phyloP scores from a whole-genome alignment of 768 basidiomycete species.

The Tricholoma terreum region DNA sequence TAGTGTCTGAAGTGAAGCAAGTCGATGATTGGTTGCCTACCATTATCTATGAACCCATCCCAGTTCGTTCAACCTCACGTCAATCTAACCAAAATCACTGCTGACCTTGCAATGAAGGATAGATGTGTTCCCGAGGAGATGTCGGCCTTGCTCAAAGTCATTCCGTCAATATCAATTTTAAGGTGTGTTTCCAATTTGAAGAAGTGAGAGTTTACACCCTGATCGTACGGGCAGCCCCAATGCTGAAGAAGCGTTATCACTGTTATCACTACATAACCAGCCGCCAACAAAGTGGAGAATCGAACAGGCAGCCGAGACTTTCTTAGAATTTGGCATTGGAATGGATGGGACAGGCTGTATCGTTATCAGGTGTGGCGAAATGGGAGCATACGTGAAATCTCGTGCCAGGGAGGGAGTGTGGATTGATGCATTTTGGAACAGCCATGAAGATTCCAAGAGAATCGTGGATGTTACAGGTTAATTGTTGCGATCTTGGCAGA shows the following conservation, averaged over 20 bases:
- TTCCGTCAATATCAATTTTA: constrained; percentile 62
- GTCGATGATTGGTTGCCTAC: constrained; percentile 59
- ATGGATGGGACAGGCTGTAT: constrained; percentile 50
- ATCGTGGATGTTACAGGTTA: constrained; percentile 83
- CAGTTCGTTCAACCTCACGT: constrained; percentile 49
- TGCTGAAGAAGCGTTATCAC: constrained; percentile 73
- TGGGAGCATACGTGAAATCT: constrained; percentile 68
- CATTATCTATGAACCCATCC: constrained; percentile 84
- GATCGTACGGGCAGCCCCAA: constrained; percentile 57
- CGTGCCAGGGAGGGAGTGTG: constrained; percentile 42
- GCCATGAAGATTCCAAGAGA: constrained; percentile 35
- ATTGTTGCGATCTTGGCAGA: constrained; percentile 7
- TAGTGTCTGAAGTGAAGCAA: constrained; percentile 60
- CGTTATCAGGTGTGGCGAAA: constrained; percentile 69
- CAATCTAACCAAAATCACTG: neutral
- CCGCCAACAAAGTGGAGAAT: constrained; percentile 51
- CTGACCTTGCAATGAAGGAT: constrained; percentile 40
- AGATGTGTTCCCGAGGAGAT: constrained; percentile 80
- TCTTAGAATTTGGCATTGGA: constrained; percentile 62
- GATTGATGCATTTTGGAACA: constrained; percentile 74
- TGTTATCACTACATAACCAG: constrained; percentile 50
- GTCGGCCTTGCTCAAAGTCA: constrained; percentile 55
- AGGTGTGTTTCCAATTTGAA: constrained; percentile 42
- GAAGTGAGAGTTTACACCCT: neutral
- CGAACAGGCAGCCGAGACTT: constrained; percentile 62